Evolutionary conservation across 495 filamentous ascomycete genomes (phyloP).

Genomic region (Hypoxylon trugodes): DNA sequence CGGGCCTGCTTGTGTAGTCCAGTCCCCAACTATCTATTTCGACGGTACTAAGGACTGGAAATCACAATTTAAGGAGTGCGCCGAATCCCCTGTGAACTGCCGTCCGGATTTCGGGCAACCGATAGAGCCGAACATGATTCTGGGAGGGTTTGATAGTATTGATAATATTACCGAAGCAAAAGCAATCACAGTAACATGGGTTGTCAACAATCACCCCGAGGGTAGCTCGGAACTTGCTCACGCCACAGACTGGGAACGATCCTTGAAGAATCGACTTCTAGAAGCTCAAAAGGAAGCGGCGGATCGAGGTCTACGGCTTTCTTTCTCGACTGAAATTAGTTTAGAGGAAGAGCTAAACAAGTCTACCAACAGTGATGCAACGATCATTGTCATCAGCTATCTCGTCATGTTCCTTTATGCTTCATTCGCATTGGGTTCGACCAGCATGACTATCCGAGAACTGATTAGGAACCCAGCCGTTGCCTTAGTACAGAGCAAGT

Average conservation of each 20-base stretch:
- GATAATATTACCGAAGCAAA: slow-evolving; percentile 74
- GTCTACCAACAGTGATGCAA: slow-evolving; percentile 95
- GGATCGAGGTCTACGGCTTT: slow-evolving; percentile 80
- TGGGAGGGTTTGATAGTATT: slow-evolving; percentile 78
- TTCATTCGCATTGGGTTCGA: slow-evolving; percentile 88
- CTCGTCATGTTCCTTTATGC: slow-evolving; percentile 98
- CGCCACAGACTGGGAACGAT: slow-evolving; percentile 90
- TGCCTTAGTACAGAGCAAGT: slow-evolving; percentile 91
- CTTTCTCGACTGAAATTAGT: slow-evolving; percentile 93
- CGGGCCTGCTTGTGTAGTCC: slow-evolving; percentile 88
- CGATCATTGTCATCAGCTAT: slow-evolving; percentile 96
- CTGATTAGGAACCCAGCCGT: slow-evolving; percentile 81
- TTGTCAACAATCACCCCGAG: slow-evolving; percentile 87
- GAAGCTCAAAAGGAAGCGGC: slow-evolving; percentile 81
- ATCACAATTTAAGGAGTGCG: slow-evolving; percentile 71
- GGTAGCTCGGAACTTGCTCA: slow-evolving; percentile 70
- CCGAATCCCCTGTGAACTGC: slow-evolving; percentile 79
- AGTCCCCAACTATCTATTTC: slow-evolving; percentile 89
- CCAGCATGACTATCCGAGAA: slow-evolving; percentile 76
- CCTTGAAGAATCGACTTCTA: slow-evolving; percentile 72
- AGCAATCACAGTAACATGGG: slow-evolving; percentile 92
- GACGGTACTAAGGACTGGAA: slow-evolving; percentile 72
- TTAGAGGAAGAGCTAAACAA: slow-evolving; percentile 95
- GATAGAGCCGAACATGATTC: slow-evolving; percentile 80
- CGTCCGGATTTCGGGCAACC: slow-evolving; percentile 88